Evolutionary conservation across 257 asterid species (phyloP).

Genomic region (Przewalskia tangutica): DNA sequence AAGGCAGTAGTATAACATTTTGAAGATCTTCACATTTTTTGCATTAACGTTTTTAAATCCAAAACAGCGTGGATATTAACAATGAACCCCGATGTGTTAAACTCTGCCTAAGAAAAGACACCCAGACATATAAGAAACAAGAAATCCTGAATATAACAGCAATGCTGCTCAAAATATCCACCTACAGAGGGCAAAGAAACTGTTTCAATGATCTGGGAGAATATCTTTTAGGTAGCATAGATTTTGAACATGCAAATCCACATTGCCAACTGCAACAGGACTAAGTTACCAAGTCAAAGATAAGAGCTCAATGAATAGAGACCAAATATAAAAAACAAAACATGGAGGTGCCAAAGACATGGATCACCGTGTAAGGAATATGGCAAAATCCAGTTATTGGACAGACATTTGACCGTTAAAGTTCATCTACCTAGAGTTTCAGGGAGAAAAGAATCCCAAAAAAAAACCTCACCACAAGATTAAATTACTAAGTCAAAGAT

Average conservation of each 20-base stretch:
- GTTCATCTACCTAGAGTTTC: not conserved
- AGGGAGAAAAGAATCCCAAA: not conserved
- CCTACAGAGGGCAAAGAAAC: not conserved
- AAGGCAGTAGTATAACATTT: not conserved
- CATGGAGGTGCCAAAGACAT: not conserved
- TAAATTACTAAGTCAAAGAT: not conserved
- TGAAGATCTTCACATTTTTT: not conserved
- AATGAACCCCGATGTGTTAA: not conserved
- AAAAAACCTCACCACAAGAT: not conserved
- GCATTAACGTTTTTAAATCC: not conserved
- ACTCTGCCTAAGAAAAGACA: not conserved
- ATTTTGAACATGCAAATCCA: not conserved
- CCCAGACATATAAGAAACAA: not conserved
- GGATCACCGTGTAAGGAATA: not conserved
- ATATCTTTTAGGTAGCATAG: not conserved
- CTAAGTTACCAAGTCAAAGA: not conserved
- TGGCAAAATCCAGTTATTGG: not conserved
- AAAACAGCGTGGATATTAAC: not conserved
- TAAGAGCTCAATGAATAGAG: not conserved
- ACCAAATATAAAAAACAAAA: not conserved
- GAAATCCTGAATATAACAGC: not conserved
- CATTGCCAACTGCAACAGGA: not conserved
- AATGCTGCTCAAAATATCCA: not conserved
- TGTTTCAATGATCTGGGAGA: not conserved
- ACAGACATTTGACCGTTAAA: not conserved